These are phyloP conservation scores for Neofusicoccum laricinum DNA, from an alignment of 2,329 filamentous ascomycete species.

Conservation along the genomic window DNA sequence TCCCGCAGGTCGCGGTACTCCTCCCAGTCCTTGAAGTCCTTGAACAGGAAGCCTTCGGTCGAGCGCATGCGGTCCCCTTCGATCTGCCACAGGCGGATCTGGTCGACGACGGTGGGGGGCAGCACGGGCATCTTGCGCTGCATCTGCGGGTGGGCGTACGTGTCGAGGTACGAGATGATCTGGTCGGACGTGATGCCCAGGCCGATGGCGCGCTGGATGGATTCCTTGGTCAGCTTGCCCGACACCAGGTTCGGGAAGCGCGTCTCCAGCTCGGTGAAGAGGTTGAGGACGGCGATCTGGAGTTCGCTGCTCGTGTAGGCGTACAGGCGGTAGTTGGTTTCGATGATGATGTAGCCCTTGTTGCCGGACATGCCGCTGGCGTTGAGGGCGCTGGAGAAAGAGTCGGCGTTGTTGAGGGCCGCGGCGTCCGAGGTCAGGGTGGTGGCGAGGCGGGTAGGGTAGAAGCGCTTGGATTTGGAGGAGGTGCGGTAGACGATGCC, in stretches of 20 bases:
- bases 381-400: constrained; percentile 65
- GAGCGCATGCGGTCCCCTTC: constrained; percentile 93
- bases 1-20: constrained; percentile 70
- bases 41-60: constrained; percentile 80
- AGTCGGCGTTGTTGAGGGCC: constrained; percentile 66
- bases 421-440: constrained; percentile 80
- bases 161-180: constrained; percentile 87
- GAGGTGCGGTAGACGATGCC: constrained; percentile 75
- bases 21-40: constrained; percentile 71
- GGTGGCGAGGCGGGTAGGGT: constrained; percentile 89
- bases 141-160: constrained; percentile 94
- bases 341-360: constrained; percentile 87
- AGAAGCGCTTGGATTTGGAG: constrained; percentile 55
- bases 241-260: constrained; percentile 94
- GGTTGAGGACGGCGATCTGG: constrained; percentile 87
- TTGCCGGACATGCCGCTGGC: constrained; percentile 49
- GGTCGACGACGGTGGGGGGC: constrained; percentile 93
- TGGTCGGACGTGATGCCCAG: constrained; percentile 93
- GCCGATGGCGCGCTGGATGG: constrained; percentile 80
- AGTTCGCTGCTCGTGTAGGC: constrained; percentile 93
- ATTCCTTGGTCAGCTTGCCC: constrained; percentile 84
- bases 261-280: constrained; percentile 84
- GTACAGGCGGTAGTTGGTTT: constrained; percentile 97
- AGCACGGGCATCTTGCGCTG: constrained; percentile 72
- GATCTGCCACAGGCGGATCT: constrained; percentile 96